Base-by-base conservation (phyloP, 345 rosid species). In the Cochlearia excelsa region DNA sequence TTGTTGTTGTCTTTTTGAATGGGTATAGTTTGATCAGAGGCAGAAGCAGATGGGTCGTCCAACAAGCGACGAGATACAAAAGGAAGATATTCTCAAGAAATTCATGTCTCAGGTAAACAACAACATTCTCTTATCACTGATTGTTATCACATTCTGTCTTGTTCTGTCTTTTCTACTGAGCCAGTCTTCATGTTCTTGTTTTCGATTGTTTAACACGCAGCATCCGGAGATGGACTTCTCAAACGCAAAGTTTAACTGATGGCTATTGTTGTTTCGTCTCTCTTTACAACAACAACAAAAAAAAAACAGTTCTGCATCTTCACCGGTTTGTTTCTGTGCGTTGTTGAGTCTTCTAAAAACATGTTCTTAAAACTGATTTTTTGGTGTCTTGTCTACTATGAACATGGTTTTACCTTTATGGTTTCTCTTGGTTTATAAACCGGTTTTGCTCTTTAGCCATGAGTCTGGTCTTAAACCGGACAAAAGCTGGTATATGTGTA, bases 141-240 rank as follows among this genome's bases (percentile, higher is more conserved):
- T 16, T 16, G 23, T 16, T 16, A 16, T 16, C 23, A 16, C 23
- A 16, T 16, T 16, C 23, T 16, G 23, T 16, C 23, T 16, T 16
- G 23, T 16, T 16, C 23, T 16, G 41, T 30, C 11, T 8, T 3
- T 45, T 30, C n/a, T 3, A 30, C 7, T 53, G 43, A 70, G 10
- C 3, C 23, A 28, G 33, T 10, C 3, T 55, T 58, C 43, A 16
- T 16, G 23, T 52, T 59, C 60, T 26, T 44, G 23, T 16, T 53
- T 53, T 61, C 2, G 10, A 50, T 70, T 37, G 4, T 46, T 46
- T 43, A 10, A 51, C 31, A 7, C 61, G 79, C 95, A 89, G 97
- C 97, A 89, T 66, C 99, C 99, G 1, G 95, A 93, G 83, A 84
- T 93, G 99, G 99, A 93, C 72, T 93, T 89, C 76, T 77, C 97